Percentiles rank a stretch among this genome's conserved stretches.
phyloP scores from a whole-genome alignment of 73 alveolate species.

The Durusdinium trenchii region DNA sequence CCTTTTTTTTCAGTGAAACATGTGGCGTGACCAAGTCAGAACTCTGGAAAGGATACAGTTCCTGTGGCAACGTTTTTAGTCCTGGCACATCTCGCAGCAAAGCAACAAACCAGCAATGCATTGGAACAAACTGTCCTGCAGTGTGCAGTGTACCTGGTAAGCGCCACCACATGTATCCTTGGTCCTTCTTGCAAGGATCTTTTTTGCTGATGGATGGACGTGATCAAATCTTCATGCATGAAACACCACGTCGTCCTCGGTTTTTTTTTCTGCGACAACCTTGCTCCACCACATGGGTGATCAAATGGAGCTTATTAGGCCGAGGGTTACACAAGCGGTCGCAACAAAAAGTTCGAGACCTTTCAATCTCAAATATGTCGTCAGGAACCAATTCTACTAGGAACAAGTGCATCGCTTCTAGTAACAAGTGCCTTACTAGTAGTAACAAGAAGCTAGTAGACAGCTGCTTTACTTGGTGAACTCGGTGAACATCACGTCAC shows the following conservation, averaged over 20 bases:
- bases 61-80: too few relatives aligned
- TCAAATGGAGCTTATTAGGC: not conserved
- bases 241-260: not conserved
- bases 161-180: not conserved
- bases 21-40: too few relatives aligned
- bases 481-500: not conserved
- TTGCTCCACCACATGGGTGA: not conserved
- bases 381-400: not conserved
- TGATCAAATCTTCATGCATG: not conserved
- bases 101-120: too few relatives aligned
- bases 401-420: too few relatives aligned
- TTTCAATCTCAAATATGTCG: not conserved
- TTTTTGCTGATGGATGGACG: not conserved
- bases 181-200: not conserved
- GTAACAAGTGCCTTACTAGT: too few relatives aligned
- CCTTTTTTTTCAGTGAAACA: too few relatives aligned
- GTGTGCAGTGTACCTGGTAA: not conserved
- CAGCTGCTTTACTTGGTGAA: not conserved
- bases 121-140: too few relatives aligned
- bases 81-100: too few relatives aligned
- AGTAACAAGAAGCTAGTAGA: not conserved
- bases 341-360: not conserved
- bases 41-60: too few relatives aligned
- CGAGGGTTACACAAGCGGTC: not conserved
- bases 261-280: not conserved